Conservation (phyloP, 2,329 filamentous ascomycete species). For the Pseudopyricularia cyperi region DNA sequence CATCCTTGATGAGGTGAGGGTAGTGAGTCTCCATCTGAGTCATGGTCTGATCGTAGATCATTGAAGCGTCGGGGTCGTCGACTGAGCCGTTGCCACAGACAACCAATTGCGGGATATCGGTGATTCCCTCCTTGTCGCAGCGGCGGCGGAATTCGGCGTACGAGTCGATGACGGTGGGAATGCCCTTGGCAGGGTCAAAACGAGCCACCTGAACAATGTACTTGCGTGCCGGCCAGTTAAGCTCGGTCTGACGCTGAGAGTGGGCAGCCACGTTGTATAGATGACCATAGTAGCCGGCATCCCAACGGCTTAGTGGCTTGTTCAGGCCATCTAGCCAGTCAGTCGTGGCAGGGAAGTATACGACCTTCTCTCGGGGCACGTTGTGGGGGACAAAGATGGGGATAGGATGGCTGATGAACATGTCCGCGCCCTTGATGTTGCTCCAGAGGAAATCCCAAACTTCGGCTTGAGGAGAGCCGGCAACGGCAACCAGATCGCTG, state of each 20-base stretch:
- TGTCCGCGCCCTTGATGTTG: conserved; percentile 55
- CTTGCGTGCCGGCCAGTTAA: conserved; percentile 46
- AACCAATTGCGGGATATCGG: conserved; percentile 55
- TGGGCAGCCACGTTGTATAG: conserved; percentile 55
- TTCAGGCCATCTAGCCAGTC: conserved; percentile 79
- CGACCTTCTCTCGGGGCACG: conserved; percentile 53
- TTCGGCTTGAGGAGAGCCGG: conserved; percentile 55
- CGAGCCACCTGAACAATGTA: conserved; percentile 74
- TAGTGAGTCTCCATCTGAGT: conserved; percentile 51
- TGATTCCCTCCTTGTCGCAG: conserved; percentile 36
- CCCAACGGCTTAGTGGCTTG: conserved; percentile 59
- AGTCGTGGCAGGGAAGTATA: conserved; percentile 67
- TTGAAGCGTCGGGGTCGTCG: conserved; percentile 64
- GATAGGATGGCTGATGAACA: conserved; percentile 76
- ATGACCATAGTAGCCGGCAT: conserved; percentile 60
- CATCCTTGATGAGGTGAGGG: conserved; percentile 46
- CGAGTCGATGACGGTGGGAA: conserved; percentile 61
- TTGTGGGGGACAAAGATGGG: conserved; percentile 58
- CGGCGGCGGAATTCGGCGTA: conserved; percentile 60
- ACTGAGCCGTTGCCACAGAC: conserved; percentile 70
- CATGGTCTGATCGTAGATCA: conserved; percentile 62
- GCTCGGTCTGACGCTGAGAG: conserved; percentile 42
- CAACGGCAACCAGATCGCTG: conserved; percentile 52
- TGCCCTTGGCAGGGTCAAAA: conserved; percentile 75
- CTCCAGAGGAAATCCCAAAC: conserved; percentile 68